phyloP scores from a whole-genome alignment of 805 yeast species.

The Saccharomycopsis lassenensis region DNA sequence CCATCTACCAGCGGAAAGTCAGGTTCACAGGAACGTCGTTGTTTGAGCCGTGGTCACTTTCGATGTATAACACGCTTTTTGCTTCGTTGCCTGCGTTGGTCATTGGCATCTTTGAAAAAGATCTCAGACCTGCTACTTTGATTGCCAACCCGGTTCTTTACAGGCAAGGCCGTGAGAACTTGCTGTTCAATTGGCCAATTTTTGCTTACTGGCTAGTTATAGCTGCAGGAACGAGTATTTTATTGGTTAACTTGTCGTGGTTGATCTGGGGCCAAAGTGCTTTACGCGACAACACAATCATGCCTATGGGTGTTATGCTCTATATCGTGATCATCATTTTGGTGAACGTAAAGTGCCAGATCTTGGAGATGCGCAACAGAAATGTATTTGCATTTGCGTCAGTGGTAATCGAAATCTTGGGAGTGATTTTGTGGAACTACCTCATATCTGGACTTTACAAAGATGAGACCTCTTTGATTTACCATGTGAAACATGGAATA shows the following conservation, averaged over 20 bases:
- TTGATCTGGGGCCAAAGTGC: constrained; percentile 64
- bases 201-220: constrained; percentile 71
- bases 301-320: constrained; percentile 69
- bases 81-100: constrained; percentile 87
- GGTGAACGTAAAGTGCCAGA: constrained; percentile 68
- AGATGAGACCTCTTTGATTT: constrained; percentile 44
- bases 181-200: constrained; percentile 59
- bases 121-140: constrained; percentile 76
- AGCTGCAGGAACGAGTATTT: constrained; percentile 63
- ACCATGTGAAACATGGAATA: constrained; percentile 62
- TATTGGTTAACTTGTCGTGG: constrained; percentile 57
- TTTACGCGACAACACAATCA: constrained; percentile 60
- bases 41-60: constrained; percentile 91
- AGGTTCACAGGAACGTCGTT: constrained; percentile 87
- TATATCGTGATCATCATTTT: constrained; percentile 64
- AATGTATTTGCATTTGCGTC: constrained; percentile 60
- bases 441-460: constrained; percentile 61
- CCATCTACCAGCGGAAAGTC: constrained; percentile 75
- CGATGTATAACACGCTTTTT: constrained; percentile 94
- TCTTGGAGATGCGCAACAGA: constrained; percentile 70
- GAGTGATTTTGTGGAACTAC: constrained; percentile 80
- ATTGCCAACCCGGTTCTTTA: constrained; percentile 89
- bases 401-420: constrained; percentile 60
- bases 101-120: constrained; percentile 93
- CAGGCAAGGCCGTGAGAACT: constrained; percentile 59